phyloP scores from a whole-genome alignment of 1,139 yeast genomes.

The Debaryomyces sp. region DNA sequence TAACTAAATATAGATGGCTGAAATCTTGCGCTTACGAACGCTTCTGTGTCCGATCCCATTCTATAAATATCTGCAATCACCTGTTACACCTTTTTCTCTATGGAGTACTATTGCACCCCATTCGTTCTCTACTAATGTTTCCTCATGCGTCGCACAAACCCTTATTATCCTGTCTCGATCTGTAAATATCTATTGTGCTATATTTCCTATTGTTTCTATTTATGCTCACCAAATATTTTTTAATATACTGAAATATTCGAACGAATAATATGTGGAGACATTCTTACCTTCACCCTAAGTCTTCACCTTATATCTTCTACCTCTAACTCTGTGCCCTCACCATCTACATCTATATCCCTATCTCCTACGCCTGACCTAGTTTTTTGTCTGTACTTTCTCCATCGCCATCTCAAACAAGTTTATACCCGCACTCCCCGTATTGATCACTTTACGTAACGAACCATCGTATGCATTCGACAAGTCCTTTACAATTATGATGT shows the following conservation, averaged over 20 bases:
- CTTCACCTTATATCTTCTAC: background rate
- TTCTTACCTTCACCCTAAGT: too few relatives aligned
- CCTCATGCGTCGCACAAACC: background rate
- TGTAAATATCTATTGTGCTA: background rate
- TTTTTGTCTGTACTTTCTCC: background rate
- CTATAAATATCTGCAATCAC: background rate
- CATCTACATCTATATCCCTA: background rate
- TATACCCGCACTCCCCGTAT: background rate
- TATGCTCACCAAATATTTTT: background rate
- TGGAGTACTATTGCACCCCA: background rate
- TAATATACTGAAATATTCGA: background rate
- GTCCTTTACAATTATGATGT: slow-evolving; percentile 7
- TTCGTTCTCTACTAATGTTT: background rate
- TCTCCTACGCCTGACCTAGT: too few relatives aligned
- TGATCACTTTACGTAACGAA: background rate
- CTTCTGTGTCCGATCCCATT: background rate
- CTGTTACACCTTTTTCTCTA: background rate
- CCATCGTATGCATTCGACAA: background rate
- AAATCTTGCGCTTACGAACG: background rate
- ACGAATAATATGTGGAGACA: background rate
- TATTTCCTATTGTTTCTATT: background rate
- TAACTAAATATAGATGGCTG: background rate
- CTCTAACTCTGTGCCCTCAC: background rate
- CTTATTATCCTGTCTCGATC: background rate
- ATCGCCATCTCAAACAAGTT: background rate